Conservation (phyloP, 2,329 filamentous ascomycete species). For the Thielaviopsis punctulata region DNA sequence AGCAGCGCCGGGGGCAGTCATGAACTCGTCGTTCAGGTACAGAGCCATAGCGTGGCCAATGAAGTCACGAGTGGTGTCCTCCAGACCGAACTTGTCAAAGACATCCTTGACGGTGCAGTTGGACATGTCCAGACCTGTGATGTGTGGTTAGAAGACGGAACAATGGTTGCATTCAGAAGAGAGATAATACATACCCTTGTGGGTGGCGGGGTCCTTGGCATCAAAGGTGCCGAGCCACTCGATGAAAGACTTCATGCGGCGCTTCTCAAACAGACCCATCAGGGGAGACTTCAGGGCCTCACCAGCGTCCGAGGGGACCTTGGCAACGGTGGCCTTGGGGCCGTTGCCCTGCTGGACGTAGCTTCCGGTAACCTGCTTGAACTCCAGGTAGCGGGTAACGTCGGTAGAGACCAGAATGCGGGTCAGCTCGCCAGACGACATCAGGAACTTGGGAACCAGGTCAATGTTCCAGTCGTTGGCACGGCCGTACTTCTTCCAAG, state of each 20-base stretch:
- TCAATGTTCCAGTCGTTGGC: conserved; percentile 99
- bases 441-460: conserved; percentile 92
- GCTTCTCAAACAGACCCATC: conserved; percentile 97
- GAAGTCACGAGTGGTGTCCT: conserved; percentile 79
- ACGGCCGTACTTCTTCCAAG: conserved; percentile 95
- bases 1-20: conserved; percentile 53
- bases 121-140: conserved; percentile 58
- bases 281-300: conserved; percentile 85
- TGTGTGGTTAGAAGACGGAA: neutral
- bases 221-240: conserved; percentile 89
- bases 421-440: conserved; percentile 95
- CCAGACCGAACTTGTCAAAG: conserved; percentile 93
- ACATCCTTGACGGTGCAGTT: conserved; percentile 90
- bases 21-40: conserved; percentile 75
- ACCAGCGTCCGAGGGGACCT: conserved; percentile 82
- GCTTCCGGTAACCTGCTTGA: conserved; percentile 89
- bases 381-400: conserved; percentile 74
- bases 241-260: conserved; percentile 87
- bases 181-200: conserved; percentile 54
- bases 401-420: conserved; percentile 97
- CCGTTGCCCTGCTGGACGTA: conserved; percentile 80
- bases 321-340: conserved; percentile 80
- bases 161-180: neutral
- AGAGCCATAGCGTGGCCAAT: conserved; percentile 97
- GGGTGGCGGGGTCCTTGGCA: conserved; percentile 60